Evolutionary conservation across 2,329 filamentous ascomycete genomes (phyloP), one percentile per base, ranked within the genome.

Genomic region (Apiospora pterosperma): DNA sequence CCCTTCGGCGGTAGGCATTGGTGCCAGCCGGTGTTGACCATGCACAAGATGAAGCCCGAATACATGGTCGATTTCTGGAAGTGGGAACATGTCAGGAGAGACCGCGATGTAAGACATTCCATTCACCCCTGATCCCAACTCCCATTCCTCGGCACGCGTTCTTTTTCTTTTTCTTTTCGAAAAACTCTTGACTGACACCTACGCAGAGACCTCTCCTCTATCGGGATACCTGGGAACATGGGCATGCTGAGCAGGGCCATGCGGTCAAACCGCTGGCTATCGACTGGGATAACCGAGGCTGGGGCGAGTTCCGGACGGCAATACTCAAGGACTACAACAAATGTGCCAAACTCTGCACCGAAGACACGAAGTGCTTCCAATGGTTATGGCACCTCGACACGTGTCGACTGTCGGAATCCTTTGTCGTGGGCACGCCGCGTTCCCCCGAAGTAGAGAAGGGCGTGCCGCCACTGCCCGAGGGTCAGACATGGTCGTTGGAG

Each of bases 61-160:
- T 82, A 85, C 63, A 84, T 86, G 81, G 72, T 76, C 11, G 75
- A 76, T 0, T 71, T 86, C 44, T 84, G 82, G 78, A 76, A 79
- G 64, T 87, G 78, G 78, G 78, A 79, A 64, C 74, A 76, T 64
- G 67, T 66, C 8, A 68, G 71, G 48, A 70, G 77, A 64, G 69
- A 72, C 23, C 61, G 73, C 3, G 73, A 74, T 12, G 76, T 78
- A 71, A 72, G 75, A 72, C 59, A 39, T 21, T 8, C 36, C 28
- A 38, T 44, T 44, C 23, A 4, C 19, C 23, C 23, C 41, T 16
- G 41, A 41, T 38, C 14, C 31, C 58, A 8, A n/a, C 31, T 21
- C 34, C 25, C 58, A 25, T 28, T 28, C 31, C 36, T 60, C 19
- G 14, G 14, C 36, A 19, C 59, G 21, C 6, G 16, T 5, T 21